These are phyloP conservation scores for Dioscorea cayenensis DNA, from an alignment of 116 monocot species.

Conservation along the genomic window DNA sequence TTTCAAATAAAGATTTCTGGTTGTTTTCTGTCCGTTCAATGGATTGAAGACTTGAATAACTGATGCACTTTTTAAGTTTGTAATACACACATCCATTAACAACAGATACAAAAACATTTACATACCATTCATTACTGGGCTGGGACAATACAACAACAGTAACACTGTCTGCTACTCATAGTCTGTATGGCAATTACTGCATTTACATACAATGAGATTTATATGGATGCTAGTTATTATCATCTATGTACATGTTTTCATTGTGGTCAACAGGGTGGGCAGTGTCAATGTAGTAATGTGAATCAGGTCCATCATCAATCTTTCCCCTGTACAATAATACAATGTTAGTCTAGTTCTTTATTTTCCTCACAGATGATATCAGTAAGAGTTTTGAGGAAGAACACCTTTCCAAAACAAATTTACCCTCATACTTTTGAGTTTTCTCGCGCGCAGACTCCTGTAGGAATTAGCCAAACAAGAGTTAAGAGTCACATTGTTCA, in stretches of 20 bases:
- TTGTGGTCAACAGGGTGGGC: not conserved
- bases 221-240: constrained; percentile 9
- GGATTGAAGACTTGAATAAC: too few species aligned
- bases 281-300: constrained; percentile 22
- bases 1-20: too few species aligned
- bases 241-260: constrained; percentile 25
- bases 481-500: not conserved
- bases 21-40: too few species aligned
- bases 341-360: not conserved
- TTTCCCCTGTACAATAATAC: constrained; percentile 17
- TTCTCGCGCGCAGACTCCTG: constrained; percentile 32
- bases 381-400: not conserved
- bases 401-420: constrained; percentile 39
- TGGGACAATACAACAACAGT: too few species aligned
- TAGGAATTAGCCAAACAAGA: not conserved
- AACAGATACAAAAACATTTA: too few species aligned
- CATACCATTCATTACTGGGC: too few species aligned
- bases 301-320: constrained; percentile 24
- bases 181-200: not conserved
- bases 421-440: constrained; percentile 43
- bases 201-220: not conserved
- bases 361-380: not conserved
- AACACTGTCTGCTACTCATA: too few species aligned
- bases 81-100: too few species aligned
- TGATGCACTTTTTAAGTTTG: too few species aligned